These are phyloP conservation scores for Elsinoe arachidis DNA, from an alignment of 2,329 filamentous ascomycete genomes.

Conservation along the genomic window DNA sequence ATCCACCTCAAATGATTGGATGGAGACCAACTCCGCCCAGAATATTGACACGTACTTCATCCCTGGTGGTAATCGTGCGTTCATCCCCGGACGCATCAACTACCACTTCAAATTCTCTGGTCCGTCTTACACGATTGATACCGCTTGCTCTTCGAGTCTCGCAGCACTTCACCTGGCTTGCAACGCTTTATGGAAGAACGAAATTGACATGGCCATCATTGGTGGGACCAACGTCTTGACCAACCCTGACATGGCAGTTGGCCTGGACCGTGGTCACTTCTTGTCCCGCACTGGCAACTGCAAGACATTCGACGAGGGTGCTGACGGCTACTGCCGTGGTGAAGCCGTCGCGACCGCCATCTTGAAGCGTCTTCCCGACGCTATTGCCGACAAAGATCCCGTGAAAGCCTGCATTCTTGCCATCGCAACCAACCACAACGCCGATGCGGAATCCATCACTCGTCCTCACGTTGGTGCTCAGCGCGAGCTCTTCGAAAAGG, in stretches of 20 bases:
- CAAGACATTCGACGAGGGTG: constrained; percentile 23
- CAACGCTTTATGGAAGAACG: constrained; percentile 23
- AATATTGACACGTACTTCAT: constrained; percentile 23
- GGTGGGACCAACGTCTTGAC: constrained; percentile 25
- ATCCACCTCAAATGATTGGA: constrained; percentile 21
- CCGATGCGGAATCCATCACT: constrained; percentile 23
- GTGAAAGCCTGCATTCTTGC: constrained; percentile 24
- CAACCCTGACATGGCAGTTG: constrained; percentile 22
- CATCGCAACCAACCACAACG: constrained; percentile 23
- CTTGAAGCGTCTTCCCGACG: constrained; percentile 27
- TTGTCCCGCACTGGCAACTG: constrained; percentile 17
- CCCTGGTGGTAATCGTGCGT: constrained; percentile 21
- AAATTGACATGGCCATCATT: constrained; percentile 24
- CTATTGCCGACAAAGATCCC: constrained; percentile 26
- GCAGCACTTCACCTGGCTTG: constrained; percentile 21
- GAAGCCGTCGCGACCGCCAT: constrained; percentile 23
- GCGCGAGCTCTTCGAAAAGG: constrained; percentile 15
- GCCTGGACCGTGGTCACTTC: constrained; percentile 23
- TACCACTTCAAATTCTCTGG: constrained; percentile 23
- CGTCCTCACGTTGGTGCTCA: constrained; percentile 22
- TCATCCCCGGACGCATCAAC: constrained; percentile 22
- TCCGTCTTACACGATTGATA: constrained; percentile 23
- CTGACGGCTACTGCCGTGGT: constrained; percentile 27
- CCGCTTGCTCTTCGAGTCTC: constrained; percentile 25
- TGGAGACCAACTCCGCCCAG: constrained; percentile 21